These are phyloP conservation scores for Polytrichum commune DNA, from an alignment of 225 moss, liverwort and hornwort genomes.

Conservation along the genomic window DNA sequence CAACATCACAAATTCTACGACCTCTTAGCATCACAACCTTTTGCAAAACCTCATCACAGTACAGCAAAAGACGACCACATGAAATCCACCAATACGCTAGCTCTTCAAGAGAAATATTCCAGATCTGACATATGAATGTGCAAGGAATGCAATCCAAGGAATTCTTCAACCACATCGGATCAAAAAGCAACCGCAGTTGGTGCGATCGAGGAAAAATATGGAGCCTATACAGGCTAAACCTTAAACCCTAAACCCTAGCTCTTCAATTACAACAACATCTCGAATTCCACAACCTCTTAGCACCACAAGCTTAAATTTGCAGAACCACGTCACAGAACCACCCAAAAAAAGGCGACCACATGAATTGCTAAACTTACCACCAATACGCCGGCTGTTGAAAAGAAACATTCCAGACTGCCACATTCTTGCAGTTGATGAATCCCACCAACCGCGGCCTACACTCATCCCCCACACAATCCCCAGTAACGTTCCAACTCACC, in stretches of 20 bases:
- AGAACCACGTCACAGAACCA: too few species aligned
- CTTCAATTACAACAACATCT: too few species aligned
- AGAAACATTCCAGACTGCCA: slow-evolving; percentile 51
- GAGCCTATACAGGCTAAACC: neutral
- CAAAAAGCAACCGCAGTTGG: neutral
- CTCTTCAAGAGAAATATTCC: neutral
- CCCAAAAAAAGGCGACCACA: neutral
- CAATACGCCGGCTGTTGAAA: slow-evolving; percentile 75
- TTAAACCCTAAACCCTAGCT: too few species aligned
- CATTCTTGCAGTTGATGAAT: slow-evolving; percentile 63
- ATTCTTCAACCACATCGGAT: neutral
- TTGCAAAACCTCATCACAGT: too few species aligned
- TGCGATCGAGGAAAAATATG: neutral
- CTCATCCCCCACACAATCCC: slow-evolving; percentile 77
- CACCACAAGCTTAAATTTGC: too few species aligned
- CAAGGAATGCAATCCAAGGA: slow-evolving; percentile 51
- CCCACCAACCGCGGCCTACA: slow-evolving; percentile 85
- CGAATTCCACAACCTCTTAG: too few species aligned
- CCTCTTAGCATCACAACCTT: too few species aligned
- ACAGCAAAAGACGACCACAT: too few species aligned
- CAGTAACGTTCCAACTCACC: slow-evolving; percentile 90
- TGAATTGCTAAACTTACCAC: slow-evolving; percentile 49
- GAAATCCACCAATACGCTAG: too few species aligned
- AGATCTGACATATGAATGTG: slow-evolving; percentile 48
- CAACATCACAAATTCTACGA: too few species aligned